Conservation (phyloP, 176 grass and related monocot genomes). For the Rhynchospora tenuis region DNA sequence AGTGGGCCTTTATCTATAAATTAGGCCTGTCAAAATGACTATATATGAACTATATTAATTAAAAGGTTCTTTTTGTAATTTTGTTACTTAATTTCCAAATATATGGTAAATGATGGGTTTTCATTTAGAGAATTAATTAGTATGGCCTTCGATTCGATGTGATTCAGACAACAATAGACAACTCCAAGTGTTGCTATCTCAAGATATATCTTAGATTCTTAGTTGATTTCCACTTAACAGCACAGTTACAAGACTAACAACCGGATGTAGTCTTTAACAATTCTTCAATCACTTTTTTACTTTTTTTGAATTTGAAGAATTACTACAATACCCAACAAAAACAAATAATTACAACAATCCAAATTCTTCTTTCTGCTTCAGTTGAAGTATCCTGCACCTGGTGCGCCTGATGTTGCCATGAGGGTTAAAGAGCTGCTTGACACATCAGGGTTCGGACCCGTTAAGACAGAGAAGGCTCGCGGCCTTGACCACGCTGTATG, state of each 20-base stretch:
- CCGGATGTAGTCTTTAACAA: too few species aligned
- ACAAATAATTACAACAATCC: not conserved
- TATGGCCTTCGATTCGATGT: too few species aligned
- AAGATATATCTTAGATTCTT: not conserved
- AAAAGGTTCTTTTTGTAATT: too few species aligned
- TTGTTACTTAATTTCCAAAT: too few species aligned
- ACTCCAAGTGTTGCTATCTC: not conserved
- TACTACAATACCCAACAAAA: not conserved
- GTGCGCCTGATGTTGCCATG: conserved; percentile 56
- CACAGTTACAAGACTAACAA: too few species aligned
- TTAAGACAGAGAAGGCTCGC: conserved; percentile 46
- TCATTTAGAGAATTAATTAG: too few species aligned
- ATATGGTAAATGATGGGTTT: too few species aligned
- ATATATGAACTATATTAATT: too few species aligned
- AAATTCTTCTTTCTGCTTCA: not conserved
- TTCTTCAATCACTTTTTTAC: not conserved
- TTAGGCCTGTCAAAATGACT: too few species aligned
- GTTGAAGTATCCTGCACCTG: conserved; percentile 70
- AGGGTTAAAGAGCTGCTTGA: conserved; percentile 55
- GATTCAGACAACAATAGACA: not conserved
- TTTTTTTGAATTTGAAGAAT: not conserved
- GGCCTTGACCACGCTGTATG: conserved; percentile 86
- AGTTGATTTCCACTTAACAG: too few species aligned
- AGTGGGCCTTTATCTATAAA: too few species aligned
- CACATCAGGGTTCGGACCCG: conserved; percentile 48